Base-by-base conservation (phyloP, 805 yeast species). In the Danielozyma ontarioensis region DNA sequence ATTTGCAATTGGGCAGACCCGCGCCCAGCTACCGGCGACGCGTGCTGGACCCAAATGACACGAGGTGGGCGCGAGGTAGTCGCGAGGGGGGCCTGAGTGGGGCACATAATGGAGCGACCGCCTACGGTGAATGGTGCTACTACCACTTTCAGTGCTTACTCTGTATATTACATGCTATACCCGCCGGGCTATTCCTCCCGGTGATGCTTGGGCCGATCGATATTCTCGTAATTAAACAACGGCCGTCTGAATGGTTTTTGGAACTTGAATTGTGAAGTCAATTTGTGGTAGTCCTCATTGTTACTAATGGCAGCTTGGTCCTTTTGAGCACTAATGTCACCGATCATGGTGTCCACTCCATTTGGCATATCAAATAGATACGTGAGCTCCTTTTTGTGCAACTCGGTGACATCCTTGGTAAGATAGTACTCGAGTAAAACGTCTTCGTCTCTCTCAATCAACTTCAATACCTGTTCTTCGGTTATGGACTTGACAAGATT, bases 361-460 rank as follows among this genome's bases (percentile, higher is more conserved):
- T 46, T 34, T 6, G 55, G 51, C 28, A 46, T 32, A 8, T 50
- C 37, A 34, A 50, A 46, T 6, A 19, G 22, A 17, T 37, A 46
- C 11, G 47, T 35, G 27, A 51, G 39, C 33, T 57, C 62, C 12
- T 36, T 23, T 25, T 42, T 39, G 39, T 57, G 63, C 13, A 49
- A 33, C 8, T 45, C 51, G 10, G 60, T 54, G 6, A 43, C 39
- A n/a, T 48, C 45, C 18, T 48, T 50, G 6, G 60, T 53, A 17
- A 49, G 36, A 33, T 53, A 48, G 34, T 53, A 57, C 32, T 55
- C 60, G 17, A 50, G 31, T 15, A 57, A 41, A 6, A 55, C 36
- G 13, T 50, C 56, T 31, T 50, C 46, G 28, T 50, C 45, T 8
- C 37, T 36, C 13, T 45, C 47, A 13, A 55, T 30, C 21, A 54